phyloP scores from a whole-genome alignment of 345 rosid species.

The Bretschneidera sinensis region DNA sequence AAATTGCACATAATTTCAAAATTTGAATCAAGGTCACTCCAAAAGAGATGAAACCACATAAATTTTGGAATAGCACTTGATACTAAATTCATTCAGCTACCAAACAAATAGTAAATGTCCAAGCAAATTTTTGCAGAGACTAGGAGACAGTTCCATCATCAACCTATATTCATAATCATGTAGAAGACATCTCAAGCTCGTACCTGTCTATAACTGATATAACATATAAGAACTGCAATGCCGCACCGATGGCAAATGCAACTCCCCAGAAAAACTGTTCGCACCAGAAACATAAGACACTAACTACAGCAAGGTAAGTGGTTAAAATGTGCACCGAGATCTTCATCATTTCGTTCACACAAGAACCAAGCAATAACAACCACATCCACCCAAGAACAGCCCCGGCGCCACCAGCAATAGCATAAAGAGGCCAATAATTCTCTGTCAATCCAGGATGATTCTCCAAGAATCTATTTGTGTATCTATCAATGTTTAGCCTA shows the following conservation, averaged over 20 bases:
- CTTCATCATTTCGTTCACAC: conserved; percentile 81
- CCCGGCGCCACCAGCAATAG: conserved; percentile 76
- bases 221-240: conserved; percentile 90
- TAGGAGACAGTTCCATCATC: not conserved
- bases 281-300: conserved; percentile 91
- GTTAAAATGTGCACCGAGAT: conserved; percentile 87
- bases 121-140: not conserved
- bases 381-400: conserved; percentile 67
- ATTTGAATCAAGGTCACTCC: not conserved
- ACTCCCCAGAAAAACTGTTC: conserved; percentile 75
- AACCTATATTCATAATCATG: not conserved
- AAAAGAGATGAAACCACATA: too few species aligned
- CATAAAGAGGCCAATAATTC: conserved; percentile 88
- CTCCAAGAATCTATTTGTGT: conserved; percentile 37
- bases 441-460: conserved; percentile 57
- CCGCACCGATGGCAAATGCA: conserved; percentile 72
- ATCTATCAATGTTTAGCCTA: conserved; percentile 72
- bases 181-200: not conserved
- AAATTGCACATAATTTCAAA: too few species aligned
- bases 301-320: conserved; percentile 81
- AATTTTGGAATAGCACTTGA: not conserved
- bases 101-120: not conserved
- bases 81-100: not conserved
- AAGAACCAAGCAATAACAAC: conserved; percentile 73
- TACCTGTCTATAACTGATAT: conserved; percentile 97